A percentile compares a stretch with the other conserved stretches of the same genome.
These are phyloP conservation scores for Penicillium olsonii DNA, from an alignment of 2,329 filamentous ascomycete genomes.

Conservation along the genomic window DNA sequence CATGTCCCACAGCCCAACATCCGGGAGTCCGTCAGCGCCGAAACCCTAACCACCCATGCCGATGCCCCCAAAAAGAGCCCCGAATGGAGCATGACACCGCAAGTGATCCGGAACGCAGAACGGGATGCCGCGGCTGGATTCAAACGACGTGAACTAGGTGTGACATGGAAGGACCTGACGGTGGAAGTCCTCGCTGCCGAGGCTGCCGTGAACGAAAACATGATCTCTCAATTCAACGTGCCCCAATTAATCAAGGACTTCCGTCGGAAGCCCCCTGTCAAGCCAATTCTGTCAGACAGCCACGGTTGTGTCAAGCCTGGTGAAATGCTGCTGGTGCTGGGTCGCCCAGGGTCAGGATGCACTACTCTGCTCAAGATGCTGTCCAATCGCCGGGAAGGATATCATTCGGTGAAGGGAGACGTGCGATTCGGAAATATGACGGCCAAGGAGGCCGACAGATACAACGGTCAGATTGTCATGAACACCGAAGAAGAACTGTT, in stretches of 20 bases:
- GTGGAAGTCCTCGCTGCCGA: conserved; percentile 12
- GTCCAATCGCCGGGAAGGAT: conserved; percentile 63
- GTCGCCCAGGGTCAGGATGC: conserved; percentile 68
- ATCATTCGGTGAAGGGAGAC: conserved; percentile 58
- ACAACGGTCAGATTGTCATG: conserved; percentile 59
- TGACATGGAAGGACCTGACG: conserved; percentile 10
- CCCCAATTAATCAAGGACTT: conserved; percentile 9
- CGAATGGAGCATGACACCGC: conserved; percentile 52
- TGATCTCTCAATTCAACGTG: conserved; percentile 13
- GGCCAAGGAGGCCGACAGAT: conserved; percentile 45
- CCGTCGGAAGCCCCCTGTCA: conserved; percentile 11
- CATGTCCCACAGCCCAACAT: conserved; percentile 18
- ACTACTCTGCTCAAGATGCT: conserved; percentile 70
- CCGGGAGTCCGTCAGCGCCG: conserved; percentile 22
- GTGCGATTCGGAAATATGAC: conserved; percentile 56
- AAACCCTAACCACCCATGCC: conserved; percentile 19
- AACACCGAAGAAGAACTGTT: conserved; percentile 56
- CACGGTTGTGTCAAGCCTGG: conserved; percentile 70
- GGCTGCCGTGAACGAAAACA: conserved; percentile 14
- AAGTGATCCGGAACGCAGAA: conserved; percentile 42
- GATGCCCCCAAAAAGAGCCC: conserved; percentile 28
- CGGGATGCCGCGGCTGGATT: conserved; percentile 12
- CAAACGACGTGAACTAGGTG: conserved; percentile 9
- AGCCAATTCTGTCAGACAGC: conserved; percentile 62
- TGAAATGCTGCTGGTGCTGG: conserved; percentile 71